phyloP scores from a whole-genome alignment of 2,329 filamentous ascomycete genomes.

The Calonectria fujianensis region DNA sequence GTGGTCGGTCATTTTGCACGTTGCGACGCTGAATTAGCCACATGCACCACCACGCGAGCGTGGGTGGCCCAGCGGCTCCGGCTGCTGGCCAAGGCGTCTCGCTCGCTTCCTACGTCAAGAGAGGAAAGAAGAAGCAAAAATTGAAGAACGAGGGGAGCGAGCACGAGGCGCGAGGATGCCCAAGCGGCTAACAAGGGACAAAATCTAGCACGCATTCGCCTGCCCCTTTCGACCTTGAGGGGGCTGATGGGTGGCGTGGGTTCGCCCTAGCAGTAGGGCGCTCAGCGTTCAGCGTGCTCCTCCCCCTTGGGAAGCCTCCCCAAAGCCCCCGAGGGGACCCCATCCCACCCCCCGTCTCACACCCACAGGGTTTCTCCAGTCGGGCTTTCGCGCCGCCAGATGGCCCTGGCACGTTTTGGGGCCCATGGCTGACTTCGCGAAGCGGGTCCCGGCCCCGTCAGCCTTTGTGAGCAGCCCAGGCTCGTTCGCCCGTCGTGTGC shows the following conservation, averaged over 20 bases:
- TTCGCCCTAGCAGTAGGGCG: slow-evolving; percentile 1
- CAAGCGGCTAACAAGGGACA: slow-evolving; percentile 15
- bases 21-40: neutral
- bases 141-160: slow-evolving; percentile 24
- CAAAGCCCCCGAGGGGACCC: slow-evolving; percentile 20
- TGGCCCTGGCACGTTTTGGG: slow-evolving; percentile 25
- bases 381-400: slow-evolving; percentile 37
- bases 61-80: neutral
- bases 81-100: slow-evolving; percentile 1
- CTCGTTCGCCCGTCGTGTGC: slow-evolving; percentile 46
- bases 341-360: slow-evolving; percentile 21
- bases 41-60: slow-evolving; percentile 1
- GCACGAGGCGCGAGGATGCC: slow-evolving; percentile 6
- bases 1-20: slow-evolving; percentile 15
- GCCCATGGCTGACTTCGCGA: slow-evolving; percentile 50
- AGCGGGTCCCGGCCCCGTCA: slow-evolving; percentile 48
- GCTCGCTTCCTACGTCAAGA: slow-evolving; percentile 4
- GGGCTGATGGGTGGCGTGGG: slow-evolving; percentile 38
- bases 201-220: slow-evolving; percentile 34
- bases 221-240: slow-evolving; percentile 38
- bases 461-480: slow-evolving; percentile 47
- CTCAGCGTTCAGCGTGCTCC: neutral
- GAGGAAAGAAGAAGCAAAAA: neutral
- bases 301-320: slow-evolving; percentile 10
- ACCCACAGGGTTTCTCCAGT: slow-evolving; percentile 52